phyloP scores from a whole-genome alignment of 2,329 filamentous ascomycete genomes.

The Orbilia blumenaviensis region DNA sequence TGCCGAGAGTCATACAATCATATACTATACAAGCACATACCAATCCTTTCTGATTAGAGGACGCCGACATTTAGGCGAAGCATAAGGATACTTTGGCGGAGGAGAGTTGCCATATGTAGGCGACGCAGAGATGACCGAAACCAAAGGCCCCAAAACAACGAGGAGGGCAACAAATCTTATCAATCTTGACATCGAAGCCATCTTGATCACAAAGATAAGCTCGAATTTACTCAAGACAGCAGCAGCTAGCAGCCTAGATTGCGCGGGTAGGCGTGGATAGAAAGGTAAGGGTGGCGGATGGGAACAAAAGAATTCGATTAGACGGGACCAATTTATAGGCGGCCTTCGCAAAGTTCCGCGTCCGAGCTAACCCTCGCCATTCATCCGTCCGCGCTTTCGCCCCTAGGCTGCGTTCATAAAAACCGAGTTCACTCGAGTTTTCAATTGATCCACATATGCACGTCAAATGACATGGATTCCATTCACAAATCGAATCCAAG shows the following conservation, averaged over 20 bases:
- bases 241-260: not conserved
- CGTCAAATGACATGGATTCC: not conserved
- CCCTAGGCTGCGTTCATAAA: too few species aligned
- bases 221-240: not conserved
- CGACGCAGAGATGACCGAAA: not conserved
- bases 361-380: not conserved
- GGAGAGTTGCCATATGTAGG: slow-evolving; percentile 2
- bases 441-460: not conserved
- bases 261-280: not conserved
- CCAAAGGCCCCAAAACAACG: not conserved
- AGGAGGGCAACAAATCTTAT: slow-evolving; percentile 7
- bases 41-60: slow-evolving; percentile 47
- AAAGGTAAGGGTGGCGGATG: not conserved
- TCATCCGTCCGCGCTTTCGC: slow-evolving; percentile 8
- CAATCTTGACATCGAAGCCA: slow-evolving; percentile 2
- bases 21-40: not conserved
- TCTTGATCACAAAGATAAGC: not conserved
- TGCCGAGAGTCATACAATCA: not conserved
- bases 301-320: not conserved
- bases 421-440: too few species aligned
- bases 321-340: slow-evolving; percentile 21
- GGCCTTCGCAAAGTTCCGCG: not conserved
- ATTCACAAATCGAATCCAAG: slow-evolving; percentile 14
- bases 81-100: not conserved
- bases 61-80: slow-evolving; percentile 14